Base-by-base conservation (phyloP, 2,329 filamentous ascomycete species). In the Aureobasidium sp. region DNA sequence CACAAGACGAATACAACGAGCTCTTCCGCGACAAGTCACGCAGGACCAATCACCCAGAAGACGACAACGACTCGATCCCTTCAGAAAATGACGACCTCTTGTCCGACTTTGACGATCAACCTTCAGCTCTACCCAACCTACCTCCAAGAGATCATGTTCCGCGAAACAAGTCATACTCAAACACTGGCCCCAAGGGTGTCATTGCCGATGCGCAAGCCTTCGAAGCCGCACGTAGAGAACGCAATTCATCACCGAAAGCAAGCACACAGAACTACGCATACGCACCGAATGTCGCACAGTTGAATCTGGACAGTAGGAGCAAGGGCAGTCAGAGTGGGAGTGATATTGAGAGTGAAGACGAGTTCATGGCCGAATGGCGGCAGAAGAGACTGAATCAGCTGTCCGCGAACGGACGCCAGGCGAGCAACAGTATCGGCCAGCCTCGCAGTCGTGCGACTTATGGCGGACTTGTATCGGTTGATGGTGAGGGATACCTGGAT, bases 401-500 rank as follows among this genome's bases (percentile, higher is more conserved):
- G 17, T 51, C 46, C 26, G 15, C 44, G 2, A 51, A 51, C 26
- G 57, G 46, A 47, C 57, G 44, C 23, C 39, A 51, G 27, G 32
- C 57, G 10, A 60, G 57, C 46, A 60, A 60, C 27, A 60, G 57
- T 36, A 50, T 60, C 10, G 44, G 17, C 17, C 57, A 60, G 9
- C 44, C 57, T 8, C 46, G 64, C 10, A 61, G 65, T 42, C 67
- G 66, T 23, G 67, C 87, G 68, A 84, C 88, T 63, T 97, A 89
- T 72, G 94, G 94, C 26, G 84, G 82, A 13, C 78, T 97, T 65
- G 88, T 92, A 65, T 83, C 85, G 63, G 94, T 97, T 1, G 92
- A 97, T 78, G 93, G 91, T 8, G 80, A 88, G 66, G 94, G 92
- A 20, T 99, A 96, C 70, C 82, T 99, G n/a, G 92, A 97, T 74